A percentile compares a stretch with the other conserved stretches of the same genome.
Conservation (phyloP, 2,329 filamentous ascomycete species). For the Stagonosporopsis tanaceti region DNA sequence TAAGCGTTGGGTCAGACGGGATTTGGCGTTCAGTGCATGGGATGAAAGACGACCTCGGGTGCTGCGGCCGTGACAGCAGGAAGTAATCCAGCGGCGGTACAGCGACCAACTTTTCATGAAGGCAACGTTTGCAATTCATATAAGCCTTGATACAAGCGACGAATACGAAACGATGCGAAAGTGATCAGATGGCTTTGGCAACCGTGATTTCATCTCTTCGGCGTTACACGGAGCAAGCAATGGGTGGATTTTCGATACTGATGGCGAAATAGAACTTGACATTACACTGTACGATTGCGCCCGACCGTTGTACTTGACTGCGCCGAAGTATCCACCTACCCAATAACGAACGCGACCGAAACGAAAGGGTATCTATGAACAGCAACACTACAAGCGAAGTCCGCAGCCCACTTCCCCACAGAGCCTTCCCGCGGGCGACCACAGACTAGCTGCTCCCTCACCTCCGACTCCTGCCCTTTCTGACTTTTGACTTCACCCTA, state of each 20-base stretch:
- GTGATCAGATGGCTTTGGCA: conserved; percentile 44
- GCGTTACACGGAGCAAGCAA: conserved; percentile 34
- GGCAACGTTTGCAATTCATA: conserved; percentile 52
- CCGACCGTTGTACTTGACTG: conserved; percentile 24
- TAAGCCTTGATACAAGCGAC: conserved; percentile 52
- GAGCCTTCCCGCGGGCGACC: neutral
- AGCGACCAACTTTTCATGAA: conserved; percentile 49
- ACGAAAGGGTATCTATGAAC: conserved; percentile 14
- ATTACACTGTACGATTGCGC: conserved; percentile 28
- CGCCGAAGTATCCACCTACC: conserved; percentile 12
- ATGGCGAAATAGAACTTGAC: conserved; percentile 41
- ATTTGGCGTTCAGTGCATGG: conserved; percentile 52
- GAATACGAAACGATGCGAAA: conserved; percentile 53
- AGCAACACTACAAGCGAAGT: conserved; percentile 12
- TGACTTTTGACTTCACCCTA: conserved; percentile 38
- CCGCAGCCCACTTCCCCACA: conserved; percentile 14
- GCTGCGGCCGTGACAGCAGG: conserved; percentile 52
- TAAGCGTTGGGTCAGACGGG: conserved; percentile 61
- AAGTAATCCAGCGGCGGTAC: conserved; percentile 44
- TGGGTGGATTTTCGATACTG: conserved; percentile 38
- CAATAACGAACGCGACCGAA: conserved; percentile 13
- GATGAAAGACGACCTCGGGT: conserved; percentile 52
- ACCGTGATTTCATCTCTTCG: conserved; percentile 46
- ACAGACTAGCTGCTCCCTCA: conserved; percentile 9
- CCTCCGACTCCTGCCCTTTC: conserved; percentile 39